Evolutionary conservation across 2,329 filamentous ascomycete genomes (phyloP).

Genomic region (Claviceps pusilla): DNA sequence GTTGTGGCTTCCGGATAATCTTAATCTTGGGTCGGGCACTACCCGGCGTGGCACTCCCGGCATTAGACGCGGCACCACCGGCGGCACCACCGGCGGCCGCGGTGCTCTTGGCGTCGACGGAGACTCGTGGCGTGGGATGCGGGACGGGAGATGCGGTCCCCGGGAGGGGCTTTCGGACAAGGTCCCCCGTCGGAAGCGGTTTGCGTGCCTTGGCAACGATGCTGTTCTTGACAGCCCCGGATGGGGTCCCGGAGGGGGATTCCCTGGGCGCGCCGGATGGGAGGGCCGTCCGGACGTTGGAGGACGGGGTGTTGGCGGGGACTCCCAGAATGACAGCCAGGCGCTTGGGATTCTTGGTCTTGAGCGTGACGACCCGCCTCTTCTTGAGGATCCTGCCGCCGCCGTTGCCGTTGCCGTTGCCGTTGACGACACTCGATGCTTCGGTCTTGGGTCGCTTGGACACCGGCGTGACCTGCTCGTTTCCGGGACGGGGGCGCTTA

Average conservation of each 20-base stretch:
- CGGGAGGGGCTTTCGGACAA: conserved; percentile 19
- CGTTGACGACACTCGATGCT: conserved; percentile 7
- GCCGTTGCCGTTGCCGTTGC: too few relatives aligned
- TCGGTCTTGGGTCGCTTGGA: conserved; percentile 24
- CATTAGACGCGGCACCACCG: conserved; percentile 10
- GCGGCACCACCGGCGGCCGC: conserved; percentile 12
- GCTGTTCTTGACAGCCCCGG: conserved; percentile 13
- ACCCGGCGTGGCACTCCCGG: conserved; percentile 11
- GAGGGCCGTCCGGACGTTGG: conserved; percentile 17
- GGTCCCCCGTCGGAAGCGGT: conserved; percentile 19
- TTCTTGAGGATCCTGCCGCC: conserved; percentile 14
- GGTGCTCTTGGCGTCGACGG: conserved; percentile 10
- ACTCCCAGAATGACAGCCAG: conserved; percentile 20
- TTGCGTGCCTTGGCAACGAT: conserved; percentile 22
- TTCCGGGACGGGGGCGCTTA: conserved; percentile 24
- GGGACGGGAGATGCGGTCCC: conserved; percentile 12
- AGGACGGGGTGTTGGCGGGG: conserved; percentile 8
- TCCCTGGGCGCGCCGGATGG: conserved; percentile 18
- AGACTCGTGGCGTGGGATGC: conserved; percentile 14
- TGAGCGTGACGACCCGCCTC: conserved; percentile 23
- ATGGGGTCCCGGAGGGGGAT: conserved; percentile 7
- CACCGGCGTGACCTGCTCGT: conserved; percentile 19
- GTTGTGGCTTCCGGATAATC: conserved; percentile 21
- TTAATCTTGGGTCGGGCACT: conserved; percentile 22
- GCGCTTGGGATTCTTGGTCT: conserved; percentile 19